Evolutionary conservation across 139 green algal genomes (phyloP), one percentile per base, ranked within the genome.

Genomic region (Asterochloris sp.): DNA sequence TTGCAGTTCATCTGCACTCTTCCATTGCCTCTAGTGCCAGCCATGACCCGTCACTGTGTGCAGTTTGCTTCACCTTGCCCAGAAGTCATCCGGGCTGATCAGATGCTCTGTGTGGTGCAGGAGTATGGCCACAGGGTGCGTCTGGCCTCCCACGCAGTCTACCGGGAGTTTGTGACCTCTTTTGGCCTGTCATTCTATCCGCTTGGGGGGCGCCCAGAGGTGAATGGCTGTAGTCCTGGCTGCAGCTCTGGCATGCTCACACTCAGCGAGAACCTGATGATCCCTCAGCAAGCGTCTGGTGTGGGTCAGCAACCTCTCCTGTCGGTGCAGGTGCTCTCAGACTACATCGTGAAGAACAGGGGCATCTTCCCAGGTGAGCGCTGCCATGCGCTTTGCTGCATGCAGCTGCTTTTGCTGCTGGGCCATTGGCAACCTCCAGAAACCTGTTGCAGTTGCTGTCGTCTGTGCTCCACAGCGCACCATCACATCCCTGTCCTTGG

Each of bases 161-260:
- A 91, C 78, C 69, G 84, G 0, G 71, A 79, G 13, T 92, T 95
- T 86, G 89, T 96, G 19, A 71, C 67, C 9, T 80, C 76, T 62
- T 88, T 87, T 69, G 89, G 87, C 4, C 82, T 97, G 17, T 89
- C 94, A 81, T 95, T 94, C 84, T 95, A 91, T 76, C 91, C 92
- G 1, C 87, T 96, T 38, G 90, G 89, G n/a, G 92, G 92, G 12
- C 90, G 94, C 71, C 92, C 92, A 17, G 90, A 91, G 82, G 80
- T 89, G 90, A 88, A 71, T n/a, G 85, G 91, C 74, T 54, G n/a
- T 6, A 6, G 38, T 54, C 38, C 38, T 6, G 6, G 38, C 38
- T 54, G 38, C 38, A 54, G 38, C 38, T 54, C 38, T 54, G 38
- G 38, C 38, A 54, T 54, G 38, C 38, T 54, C 38, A 54, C 38